Evolutionary conservation across 2,329 filamentous ascomycete genomes (phyloP).

Genomic region (Diaporthe caulivora): DNA sequence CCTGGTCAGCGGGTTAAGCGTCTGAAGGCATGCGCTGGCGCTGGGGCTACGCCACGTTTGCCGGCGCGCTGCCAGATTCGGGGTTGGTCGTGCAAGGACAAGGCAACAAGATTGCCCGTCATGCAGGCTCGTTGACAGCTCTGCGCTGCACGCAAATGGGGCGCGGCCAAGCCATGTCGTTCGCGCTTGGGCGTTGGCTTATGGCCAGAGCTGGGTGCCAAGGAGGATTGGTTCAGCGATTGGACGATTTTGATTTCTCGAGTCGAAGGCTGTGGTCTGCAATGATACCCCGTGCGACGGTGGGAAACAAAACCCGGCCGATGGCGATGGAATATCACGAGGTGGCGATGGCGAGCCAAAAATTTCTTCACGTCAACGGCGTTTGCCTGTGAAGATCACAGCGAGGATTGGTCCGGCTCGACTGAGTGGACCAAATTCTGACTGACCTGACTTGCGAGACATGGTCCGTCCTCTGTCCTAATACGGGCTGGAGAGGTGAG

Average conservation of each 20-base stretch:
- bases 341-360: constrained; percentile 20
- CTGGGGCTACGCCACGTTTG: constrained; percentile 22
- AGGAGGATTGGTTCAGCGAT: background rate
- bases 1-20: background rate
- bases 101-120: background rate
- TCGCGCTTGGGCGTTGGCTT: background rate
- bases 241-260: background rate
- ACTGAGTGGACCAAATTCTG: background rate
- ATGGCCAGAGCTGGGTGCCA: background rate
- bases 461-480: background rate
- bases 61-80: constrained; percentile 17
- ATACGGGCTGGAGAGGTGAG: background rate
- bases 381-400: background rate
- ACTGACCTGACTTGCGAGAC: background rate
- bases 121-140: constrained; percentile 25
- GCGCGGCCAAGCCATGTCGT: constrained; percentile 25
- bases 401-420: constrained; percentile 9
- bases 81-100: constrained; percentile 17
- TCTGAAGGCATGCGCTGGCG: background rate
- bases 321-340: constrained; percentile 8
- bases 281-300: constrained; percentile 24
- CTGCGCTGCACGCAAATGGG: background rate
- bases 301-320: background rate
- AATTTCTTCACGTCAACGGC: background rate
- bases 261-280: constrained; percentile 17